A percentile compares a stretch with the other conserved stretches of the same genome.
These are phyloP conservation scores for Eurotiales sp. DNA, from an alignment of 2,329 filamentous ascomycete genomes.

Conservation along the genomic window DNA sequence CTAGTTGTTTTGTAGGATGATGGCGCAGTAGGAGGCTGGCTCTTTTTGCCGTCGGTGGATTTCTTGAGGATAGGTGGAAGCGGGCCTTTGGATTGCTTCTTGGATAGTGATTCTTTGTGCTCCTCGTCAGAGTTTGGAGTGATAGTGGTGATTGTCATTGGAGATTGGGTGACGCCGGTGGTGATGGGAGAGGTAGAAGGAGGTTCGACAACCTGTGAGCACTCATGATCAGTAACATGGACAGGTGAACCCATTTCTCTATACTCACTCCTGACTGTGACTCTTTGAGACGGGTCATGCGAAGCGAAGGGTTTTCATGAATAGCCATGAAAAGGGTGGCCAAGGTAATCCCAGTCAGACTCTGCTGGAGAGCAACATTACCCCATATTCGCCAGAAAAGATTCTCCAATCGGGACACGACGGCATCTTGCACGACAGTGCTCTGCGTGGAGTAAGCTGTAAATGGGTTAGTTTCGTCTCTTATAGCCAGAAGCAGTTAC, in stretches of 20 bases:
- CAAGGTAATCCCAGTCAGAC: constrained; percentile 38
- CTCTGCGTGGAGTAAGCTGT: constrained; percentile 47
- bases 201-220: neutral
- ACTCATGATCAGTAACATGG: neutral
- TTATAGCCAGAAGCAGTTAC: neutral
- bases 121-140: neutral
- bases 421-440: constrained; percentile 37
- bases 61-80: constrained; percentile 41
- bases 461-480: neutral
- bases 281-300: constrained; percentile 16
- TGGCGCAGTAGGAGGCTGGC: constrained; percentile 15
- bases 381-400: constrained; percentile 53
- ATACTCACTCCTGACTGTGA: constrained; percentile 2
- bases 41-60: constrained; percentile 23
- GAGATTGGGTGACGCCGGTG: neutral
- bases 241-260: no score
- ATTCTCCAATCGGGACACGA: constrained; percentile 47
- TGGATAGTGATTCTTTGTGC: neutral
- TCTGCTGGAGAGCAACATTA: constrained; percentile 32
- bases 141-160: neutral
- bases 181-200: neutral
- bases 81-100: constrained; percentile 15
- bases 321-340: constrained; percentile 44
- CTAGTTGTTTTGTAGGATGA: constrained; percentile 28
- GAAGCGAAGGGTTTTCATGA: constrained; percentile 29